Base-by-base conservation (phyloP, 2,329 filamentous ascomycete species). In the Harringtonia lauricola region DNA sequence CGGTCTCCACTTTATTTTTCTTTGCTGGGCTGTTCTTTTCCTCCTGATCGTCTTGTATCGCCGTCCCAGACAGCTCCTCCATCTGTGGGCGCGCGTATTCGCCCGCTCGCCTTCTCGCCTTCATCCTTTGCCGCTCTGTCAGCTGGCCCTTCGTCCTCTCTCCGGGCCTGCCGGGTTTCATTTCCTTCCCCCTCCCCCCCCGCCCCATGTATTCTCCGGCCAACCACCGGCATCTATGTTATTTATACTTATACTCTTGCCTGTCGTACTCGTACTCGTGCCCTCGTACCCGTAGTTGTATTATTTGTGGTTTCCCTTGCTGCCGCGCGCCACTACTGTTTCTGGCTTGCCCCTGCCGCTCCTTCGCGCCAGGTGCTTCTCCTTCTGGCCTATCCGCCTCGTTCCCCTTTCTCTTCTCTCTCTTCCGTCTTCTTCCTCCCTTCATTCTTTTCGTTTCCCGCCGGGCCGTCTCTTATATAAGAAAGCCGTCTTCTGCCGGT, bases 151-250 rank as follows among this genome's bases (percentile, higher is more conserved):
- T 42, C 30, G 30, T 31, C 30, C 30, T 31, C 30, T 31, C 41
- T 42, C 40, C 40, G 40, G 40, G 31, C 24, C 21, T 42, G 33
- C 40, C 40, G 40, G 33, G 31, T n/a, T 29, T 39, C 7, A n/a
- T 13, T 36, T 12, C n/a, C 33, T 18, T 10, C 10, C 18, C 35
- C 35, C 8, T 12, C 21, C 14, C 37, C 30, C n/a, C 17, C 22
- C 39, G 24, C 14, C 8, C 13, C 17, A 31, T 8, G 36, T 13
- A n/a, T 22, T 6, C 18, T 17, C 24, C n/a, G 24, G 14, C 28
- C 18, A 17, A 33, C 39, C 39, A 40, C 9, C 29, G 17, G 17
- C 14, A 10, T 18, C 15, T 24, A 29, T 29, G 24, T 24, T 17
- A 3, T 30, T 15, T 18, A 17, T 40, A 12, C 19, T 40, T 40